Base-by-base conservation (phyloP, 768 basidiomycete genomes). In the Russula emetica region DNA sequence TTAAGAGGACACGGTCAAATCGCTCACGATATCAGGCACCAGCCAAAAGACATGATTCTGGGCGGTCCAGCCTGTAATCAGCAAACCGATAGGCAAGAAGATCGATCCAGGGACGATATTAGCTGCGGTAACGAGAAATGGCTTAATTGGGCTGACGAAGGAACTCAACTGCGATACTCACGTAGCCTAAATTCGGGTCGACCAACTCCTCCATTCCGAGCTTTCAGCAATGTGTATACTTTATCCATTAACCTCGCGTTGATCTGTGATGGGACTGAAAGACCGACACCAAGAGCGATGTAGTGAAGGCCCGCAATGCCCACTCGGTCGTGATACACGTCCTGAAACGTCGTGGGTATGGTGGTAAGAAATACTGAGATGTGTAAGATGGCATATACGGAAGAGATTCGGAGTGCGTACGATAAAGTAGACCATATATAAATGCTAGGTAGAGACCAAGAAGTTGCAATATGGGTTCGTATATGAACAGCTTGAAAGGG, bases 1-100 rank as follows among this genome's bases (percentile, higher is more conserved):
- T 9, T 3, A 22, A 30, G 24, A 14, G 9, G 24, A 26, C 5
- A 28, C n/a, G 18, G 11, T 22, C 26, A 34, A n/a, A 40, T 51
- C 47, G 57, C 30, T 3, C 66, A 86, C 87, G 28, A 90, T 78
- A 66, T 90, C 87, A 2, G 83, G 80, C 0, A 76, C 85, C 54
- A 92, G 83, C 91, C 91, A 94, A 62, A 83, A 83, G 0, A 85
- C 72, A 16, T 75, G 71, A 0, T 76, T 68, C 67, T 87, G 75
- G 3, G 85, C 84, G 0, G 83, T 76, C 88, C 90, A 93, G 1
- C 91, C 90, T 7, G 83, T 72, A 7, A 92, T 76, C 24, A 93
- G 73, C 14, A 92, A 74, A 0, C 90, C 90, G 14, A 83, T 72
- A 0, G 92, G 90, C 11, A 91, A 76, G 5, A 84, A 13, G 22